These are phyloP conservation scores for Saccharomyces pastorianus DNA, from an alignment of 1,139 yeast genomes.

Conservation along the genomic window DNA sequence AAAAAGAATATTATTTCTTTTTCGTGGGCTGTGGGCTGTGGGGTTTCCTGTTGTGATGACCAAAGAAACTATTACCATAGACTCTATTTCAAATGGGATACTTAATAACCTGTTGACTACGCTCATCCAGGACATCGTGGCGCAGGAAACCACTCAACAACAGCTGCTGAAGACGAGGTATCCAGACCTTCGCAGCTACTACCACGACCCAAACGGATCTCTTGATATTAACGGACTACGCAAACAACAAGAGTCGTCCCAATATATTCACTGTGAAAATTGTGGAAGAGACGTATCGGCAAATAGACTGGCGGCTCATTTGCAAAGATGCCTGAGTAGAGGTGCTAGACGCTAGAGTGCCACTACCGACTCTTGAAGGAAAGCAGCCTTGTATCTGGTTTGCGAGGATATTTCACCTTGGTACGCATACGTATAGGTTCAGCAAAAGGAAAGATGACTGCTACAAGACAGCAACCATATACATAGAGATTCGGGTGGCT, in stretches of 20 bases:
- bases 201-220: conserved; percentile 21
- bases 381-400: no score
- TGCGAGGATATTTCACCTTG: no score
- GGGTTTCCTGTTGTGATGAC: conserved; percentile 8
- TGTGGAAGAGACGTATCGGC: conserved; percentile 87
- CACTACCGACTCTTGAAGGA: no score
- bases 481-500: no score
- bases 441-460: background rate
- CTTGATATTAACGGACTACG: conserved; percentile 26
- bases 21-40: background rate
- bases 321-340: conserved; percentile 77
- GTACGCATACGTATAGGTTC: background rate
- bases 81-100: conserved; percentile 21
- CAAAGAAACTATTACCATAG: conserved; percentile 15
- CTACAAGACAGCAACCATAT: no score
- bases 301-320: conserved; percentile 84
- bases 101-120: conserved; percentile 24
- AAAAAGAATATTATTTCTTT: no score
- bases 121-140: conserved; percentile 29
- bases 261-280: conserved; percentile 67
- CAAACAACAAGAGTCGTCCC: conserved; percentile 28
- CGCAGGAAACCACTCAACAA: conserved; percentile 22
- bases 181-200: conserved; percentile 21
- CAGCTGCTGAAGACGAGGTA: conserved; percentile 22
- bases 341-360: conserved; percentile 34